Conservation (phyloP, 352 stramenopile species). For the Nothophytophthora sp. region DNA sequence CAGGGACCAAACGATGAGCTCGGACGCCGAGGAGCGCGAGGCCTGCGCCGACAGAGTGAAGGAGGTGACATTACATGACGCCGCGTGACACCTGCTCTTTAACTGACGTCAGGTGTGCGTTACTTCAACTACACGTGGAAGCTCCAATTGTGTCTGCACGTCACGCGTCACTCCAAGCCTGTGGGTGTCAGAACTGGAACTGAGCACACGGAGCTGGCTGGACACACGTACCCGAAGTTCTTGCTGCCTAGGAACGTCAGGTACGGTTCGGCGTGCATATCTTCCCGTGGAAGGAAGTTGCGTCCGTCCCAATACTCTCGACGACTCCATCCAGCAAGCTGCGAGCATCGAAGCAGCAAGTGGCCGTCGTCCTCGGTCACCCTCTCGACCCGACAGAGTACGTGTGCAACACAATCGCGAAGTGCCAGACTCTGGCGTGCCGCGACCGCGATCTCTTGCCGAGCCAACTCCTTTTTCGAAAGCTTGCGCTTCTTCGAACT, state of each 20-base stretch:
- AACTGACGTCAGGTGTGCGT: too few relatives aligned
- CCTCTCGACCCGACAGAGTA: constrained; percentile 68
- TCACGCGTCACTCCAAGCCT: too few relatives aligned
- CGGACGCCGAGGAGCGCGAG: too few relatives aligned
- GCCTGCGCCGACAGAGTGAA: too few relatives aligned
- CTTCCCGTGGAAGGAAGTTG: constrained; percentile 59
- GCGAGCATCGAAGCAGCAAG: constrained; percentile 63
- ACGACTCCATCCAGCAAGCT: constrained; percentile 60
- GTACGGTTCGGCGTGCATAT: constrained; percentile 39
- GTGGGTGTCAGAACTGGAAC: too few relatives aligned
- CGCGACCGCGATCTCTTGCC: constrained; percentile 31
- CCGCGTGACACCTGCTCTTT: too few relatives aligned
- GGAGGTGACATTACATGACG: too few relatives aligned
- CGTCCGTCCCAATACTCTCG: constrained; percentile 81
- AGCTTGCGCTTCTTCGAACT: constrained; percentile 47
- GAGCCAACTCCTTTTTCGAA: constrained; percentile 58
- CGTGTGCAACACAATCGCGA: constrained; percentile 56
- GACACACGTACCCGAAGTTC: constrained; percentile 67
- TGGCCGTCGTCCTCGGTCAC: constrained; percentile 72
- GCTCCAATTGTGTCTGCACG: too few relatives aligned
- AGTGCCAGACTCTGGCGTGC: constrained; percentile 42
- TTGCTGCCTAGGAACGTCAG: constrained; percentile 87
- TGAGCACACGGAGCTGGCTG: constrained; percentile 1
- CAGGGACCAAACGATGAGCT: too few relatives aligned
- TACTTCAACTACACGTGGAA: too few relatives aligned